These are phyloP conservation scores for Carallia pectinifolia DNA, from an alignment of 345 rosid species.

Conservation along the genomic window DNA sequence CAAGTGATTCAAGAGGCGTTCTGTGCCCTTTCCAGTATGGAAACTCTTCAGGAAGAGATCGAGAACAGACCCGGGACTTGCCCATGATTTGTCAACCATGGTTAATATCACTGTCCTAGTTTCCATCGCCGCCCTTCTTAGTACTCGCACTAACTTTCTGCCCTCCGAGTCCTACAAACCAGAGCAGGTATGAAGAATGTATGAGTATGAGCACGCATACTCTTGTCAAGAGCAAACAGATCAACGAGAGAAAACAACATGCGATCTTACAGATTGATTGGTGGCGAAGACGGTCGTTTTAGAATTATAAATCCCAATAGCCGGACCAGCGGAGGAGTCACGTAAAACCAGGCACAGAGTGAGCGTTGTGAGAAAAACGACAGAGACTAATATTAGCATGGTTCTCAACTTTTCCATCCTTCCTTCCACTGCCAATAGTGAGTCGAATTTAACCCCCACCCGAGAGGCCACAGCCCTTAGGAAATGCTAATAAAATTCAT, in stretches of 20 bases:
- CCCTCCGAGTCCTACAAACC: slow-evolving; percentile 15
- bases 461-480: too few relatives aligned
- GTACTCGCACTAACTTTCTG: slow-evolving; percentile 21
- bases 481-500: too few relatives aligned
- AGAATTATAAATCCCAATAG: not conserved
- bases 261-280: slow-evolving; percentile 20
- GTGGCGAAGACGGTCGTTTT: not conserved
- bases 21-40: slow-evolving; percentile 33
- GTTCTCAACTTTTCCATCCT: not conserved
- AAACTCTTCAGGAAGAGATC: slow-evolving; percentile 40
- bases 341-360: not conserved
- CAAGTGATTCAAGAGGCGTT: slow-evolving; percentile 43
- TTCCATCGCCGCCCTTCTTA: slow-evolving; percentile 33
- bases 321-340: not conserved
- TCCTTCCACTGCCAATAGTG: too few relatives aligned
- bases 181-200: not conserved
- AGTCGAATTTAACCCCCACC: too few relatives aligned
- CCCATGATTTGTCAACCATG: slow-evolving; percentile 39
- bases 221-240: not conserved
- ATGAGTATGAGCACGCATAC: not conserved
- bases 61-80: slow-evolving; percentile 39
- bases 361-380: not conserved
- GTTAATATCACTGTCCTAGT: slow-evolving; percentile 45
- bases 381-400: not conserved
- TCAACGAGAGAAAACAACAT: not conserved